Evolutionary conservation across 2,329 filamentous ascomycete species (phyloP).

Genomic region (Colletotrichum liriopes): DNA sequence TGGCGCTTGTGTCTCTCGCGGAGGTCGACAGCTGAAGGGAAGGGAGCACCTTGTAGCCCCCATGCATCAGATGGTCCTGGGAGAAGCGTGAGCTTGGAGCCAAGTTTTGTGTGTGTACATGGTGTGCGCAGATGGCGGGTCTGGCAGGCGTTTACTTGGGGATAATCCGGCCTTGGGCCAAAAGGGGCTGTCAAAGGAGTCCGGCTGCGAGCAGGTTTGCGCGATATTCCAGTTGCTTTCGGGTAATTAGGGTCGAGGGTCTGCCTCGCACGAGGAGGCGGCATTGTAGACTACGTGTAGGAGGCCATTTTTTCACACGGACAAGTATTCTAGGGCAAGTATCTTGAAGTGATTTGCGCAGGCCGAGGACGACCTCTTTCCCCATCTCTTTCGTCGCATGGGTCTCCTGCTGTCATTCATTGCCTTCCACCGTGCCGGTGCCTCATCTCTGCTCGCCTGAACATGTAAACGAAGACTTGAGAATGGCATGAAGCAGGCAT

Average conservation of each 20-base stretch:
- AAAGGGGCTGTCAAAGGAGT: slow-evolving; percentile 39
- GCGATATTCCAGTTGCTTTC: slow-evolving; percentile 40
- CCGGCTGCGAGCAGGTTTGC: slow-evolving; percentile 35
- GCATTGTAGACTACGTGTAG: slow-evolving; percentile 29
- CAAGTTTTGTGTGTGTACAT: slow-evolving; percentile 29
- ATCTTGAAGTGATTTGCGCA: neutral
- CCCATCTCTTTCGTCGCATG: neutral
- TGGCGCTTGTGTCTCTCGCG: neutral
- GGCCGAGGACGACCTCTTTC: neutral
- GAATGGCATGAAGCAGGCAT: neutral
- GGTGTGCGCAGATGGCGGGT: slow-evolving; percentile 27
- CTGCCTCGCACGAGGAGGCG: neutral
- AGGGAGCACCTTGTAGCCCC: neutral
- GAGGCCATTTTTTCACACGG: slow-evolving; percentile 14
- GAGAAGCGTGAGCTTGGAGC: neutral
- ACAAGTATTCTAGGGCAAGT: slow-evolving; percentile 1
- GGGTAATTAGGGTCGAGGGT: slow-evolving; percentile 29
- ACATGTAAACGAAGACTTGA: neutral
- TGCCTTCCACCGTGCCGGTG: no score
- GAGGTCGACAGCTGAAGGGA: neutral
- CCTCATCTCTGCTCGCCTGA: neutral
- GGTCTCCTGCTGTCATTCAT: neutral
- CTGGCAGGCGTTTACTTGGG: slow-evolving; percentile 37
- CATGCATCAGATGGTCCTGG: slow-evolving; percentile 52
- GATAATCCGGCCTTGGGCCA: slow-evolving; percentile 31